Evolutionary conservation across 73 alveolate species (phyloP), one percentile per base, ranked within the genome.

Genomic region (Paramecium pentaurelia): DNA sequence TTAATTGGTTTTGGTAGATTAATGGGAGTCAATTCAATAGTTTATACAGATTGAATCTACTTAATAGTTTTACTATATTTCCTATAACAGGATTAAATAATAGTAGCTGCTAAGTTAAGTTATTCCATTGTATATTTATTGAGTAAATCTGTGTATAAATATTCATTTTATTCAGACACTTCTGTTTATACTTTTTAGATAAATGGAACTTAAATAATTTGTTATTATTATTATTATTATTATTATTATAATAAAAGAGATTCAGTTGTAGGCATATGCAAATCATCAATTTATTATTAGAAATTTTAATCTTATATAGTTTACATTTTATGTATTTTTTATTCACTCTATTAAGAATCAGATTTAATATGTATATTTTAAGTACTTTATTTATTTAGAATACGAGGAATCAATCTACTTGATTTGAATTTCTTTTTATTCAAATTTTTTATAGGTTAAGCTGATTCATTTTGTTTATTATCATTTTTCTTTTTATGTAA

Each of bases 301-400:
- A 34, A 11, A 14, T 64, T 64, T 34, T 14, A 64, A 4, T 64
- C 84, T 64, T 28, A 64, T 6, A 64, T 28, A 1, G 84, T 64
- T 64, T 64, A 42, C 22, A 64, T 7, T 28, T 64, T 64, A 64
- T 28, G 32, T 32, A 64, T 42, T 49, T 80, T 44, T 45, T 80
- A 80, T 49, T 80, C 91, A 47, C 91, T 80, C 25, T n/a, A 25
- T 36, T 80, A 80, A 6, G 91, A 25, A 9, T 80, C 91, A 80
- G 91, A 32, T 49, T 80, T 80, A 32, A 54, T 16, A 18, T 32
- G 49, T 0, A 27, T 47, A 3, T n/a, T 2, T 27, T 45, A 6
- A 12, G 71, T 80, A 11, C 34, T 20, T 44, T 80, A 25, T 80
- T 64, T 80, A 14, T 37, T 73, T 5, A 73, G 18, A 37, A 44